phyloP scores from a whole-genome alignment of 495 filamentous ascomycete species.

The Penicillium waksmanii region DNA sequence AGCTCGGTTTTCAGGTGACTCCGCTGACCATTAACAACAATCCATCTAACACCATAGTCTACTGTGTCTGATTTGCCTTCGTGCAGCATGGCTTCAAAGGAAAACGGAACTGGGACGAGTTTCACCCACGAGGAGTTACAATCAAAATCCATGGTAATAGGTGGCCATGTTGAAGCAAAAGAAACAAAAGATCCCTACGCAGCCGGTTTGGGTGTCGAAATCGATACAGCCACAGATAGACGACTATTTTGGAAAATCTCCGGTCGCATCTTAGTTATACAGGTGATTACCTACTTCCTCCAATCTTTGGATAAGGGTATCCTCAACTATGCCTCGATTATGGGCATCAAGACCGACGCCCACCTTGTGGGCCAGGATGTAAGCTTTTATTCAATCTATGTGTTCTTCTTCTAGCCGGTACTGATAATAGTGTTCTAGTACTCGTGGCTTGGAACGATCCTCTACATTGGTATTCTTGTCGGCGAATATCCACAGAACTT shows the following conservation, averaged over 20 bases:
- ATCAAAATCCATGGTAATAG: slow-evolving; percentile 1
- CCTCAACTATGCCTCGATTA: slow-evolving; percentile 47
- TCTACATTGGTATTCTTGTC: slow-evolving; percentile 47
- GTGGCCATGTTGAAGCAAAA: background rate
- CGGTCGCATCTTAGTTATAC: slow-evolving; percentile 24
- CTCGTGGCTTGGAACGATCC: slow-evolving; percentile 45
- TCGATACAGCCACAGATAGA: slow-evolving; percentile 20
- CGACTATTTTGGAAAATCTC: slow-evolving; percentile 27
- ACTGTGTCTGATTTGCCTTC: background rate
- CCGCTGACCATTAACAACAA: background rate
- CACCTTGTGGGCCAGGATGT: slow-evolving; percentile 37
- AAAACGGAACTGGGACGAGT: slow-evolving; percentile 5
- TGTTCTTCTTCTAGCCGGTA: background rate
- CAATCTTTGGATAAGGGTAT: slow-evolving; percentile 54
- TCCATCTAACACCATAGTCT: too few relatives aligned
- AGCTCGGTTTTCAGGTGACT: background rate
- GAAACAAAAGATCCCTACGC: slow-evolving; percentile 5
- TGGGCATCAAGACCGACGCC: slow-evolving; percentile 43
- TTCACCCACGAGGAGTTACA: slow-evolving; percentile 10
- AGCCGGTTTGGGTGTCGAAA: slow-evolving; percentile 9
- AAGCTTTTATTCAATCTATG: background rate
- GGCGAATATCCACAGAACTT: slow-evolving; percentile 51
- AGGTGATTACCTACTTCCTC: slow-evolving; percentile 23
- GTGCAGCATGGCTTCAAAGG: slow-evolving; percentile 9
- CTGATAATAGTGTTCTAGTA: slow-evolving; percentile 28